A percentile compares a stretch with the other conserved stretches of the same genome.
Conservation (phyloP, 2,329 filamentous ascomycete species). For the Botrytis fragariae region DNA sequence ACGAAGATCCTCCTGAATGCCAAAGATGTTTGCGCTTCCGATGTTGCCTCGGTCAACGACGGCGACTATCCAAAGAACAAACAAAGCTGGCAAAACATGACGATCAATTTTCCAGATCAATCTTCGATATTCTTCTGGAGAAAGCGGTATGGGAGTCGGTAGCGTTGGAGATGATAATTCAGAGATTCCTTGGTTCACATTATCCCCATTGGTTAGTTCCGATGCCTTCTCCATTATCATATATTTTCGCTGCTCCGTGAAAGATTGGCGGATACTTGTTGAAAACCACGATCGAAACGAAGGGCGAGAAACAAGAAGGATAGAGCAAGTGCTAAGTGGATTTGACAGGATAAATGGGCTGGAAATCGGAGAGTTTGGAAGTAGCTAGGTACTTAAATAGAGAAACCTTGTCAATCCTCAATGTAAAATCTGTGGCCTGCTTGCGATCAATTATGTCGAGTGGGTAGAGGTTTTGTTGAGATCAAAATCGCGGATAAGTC, state of each 20-base stretch:
- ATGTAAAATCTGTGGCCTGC: background rate
- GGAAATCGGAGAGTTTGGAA: background rate
- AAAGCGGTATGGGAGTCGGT: background rate
- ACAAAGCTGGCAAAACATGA: background rate
- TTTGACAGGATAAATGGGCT: background rate
- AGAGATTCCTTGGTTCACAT: background rate
- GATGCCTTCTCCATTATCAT: background rate
- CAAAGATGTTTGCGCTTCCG: background rate
- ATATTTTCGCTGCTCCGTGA: background rate
- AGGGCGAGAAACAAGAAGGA: background rate
- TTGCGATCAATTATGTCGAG: background rate
- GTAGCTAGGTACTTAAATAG: background rate
- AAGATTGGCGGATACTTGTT: background rate
- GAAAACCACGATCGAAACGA: background rate
- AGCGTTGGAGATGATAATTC: background rate
- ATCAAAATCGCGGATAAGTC: background rate
- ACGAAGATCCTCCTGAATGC: background rate
- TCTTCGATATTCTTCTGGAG: background rate
- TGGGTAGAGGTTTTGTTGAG: background rate
- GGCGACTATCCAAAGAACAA: background rate
- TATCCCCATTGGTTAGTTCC: background rate
- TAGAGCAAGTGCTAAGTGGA: no score
- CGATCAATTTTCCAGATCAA: slow-evolving; percentile 4
- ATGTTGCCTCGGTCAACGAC: background rate
- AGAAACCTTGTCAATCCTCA: no score